These are phyloP conservation scores for Amanita rimosa DNA, from an alignment of 768 basidiomycete genomes.

Conservation along the genomic window DNA sequence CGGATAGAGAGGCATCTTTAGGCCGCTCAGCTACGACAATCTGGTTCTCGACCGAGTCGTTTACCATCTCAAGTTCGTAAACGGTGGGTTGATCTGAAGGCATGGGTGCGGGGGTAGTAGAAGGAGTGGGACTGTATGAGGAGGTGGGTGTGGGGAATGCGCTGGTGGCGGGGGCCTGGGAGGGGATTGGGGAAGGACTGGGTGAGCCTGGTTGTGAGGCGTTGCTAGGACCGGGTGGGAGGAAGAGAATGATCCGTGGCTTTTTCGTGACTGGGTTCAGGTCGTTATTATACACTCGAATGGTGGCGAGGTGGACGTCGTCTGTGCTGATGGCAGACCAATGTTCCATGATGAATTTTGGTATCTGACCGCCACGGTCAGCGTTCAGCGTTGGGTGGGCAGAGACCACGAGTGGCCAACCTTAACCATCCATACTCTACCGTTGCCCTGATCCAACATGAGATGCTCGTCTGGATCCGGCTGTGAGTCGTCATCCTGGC, in stretches of 20 bases:
- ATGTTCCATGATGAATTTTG: slow-evolving; percentile 74
- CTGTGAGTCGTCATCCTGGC: slow-evolving; percentile 47
- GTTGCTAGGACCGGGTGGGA: slow-evolving; percentile 36
- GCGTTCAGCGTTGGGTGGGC: not conserved
- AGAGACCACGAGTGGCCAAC: slow-evolving; percentile 24
- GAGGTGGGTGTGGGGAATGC: slow-evolving; percentile 11
- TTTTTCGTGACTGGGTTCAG: slow-evolving; percentile 30
- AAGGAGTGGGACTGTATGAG: slow-evolving; percentile 18
- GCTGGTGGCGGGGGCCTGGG: too few species aligned
- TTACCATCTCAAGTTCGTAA: slow-evolving; percentile 85
- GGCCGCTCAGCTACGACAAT: slow-evolving; percentile 77
- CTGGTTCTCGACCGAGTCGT: slow-evolving; percentile 76
- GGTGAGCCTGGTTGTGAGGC: too few species aligned
- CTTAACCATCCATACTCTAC: slow-evolving; percentile 72
- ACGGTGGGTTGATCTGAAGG: slow-evolving; percentile 35
- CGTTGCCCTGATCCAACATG: slow-evolving; percentile 66
- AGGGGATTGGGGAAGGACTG: too few species aligned
- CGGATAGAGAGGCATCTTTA: slow-evolving; percentile 40
- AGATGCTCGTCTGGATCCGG: slow-evolving; percentile 77
- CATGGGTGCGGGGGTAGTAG: slow-evolving; percentile 10
- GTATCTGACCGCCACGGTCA: slow-evolving; percentile 39
- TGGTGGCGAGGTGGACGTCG: slow-evolving; percentile 71
- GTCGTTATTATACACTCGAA: slow-evolving; percentile 62
- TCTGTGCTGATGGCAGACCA: slow-evolving; percentile 73
- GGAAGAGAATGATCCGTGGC: slow-evolving; percentile 54